phyloP scores from a whole-genome alignment of 352 stramenopile genomes.

The Globisporangium paddicum region DNA sequence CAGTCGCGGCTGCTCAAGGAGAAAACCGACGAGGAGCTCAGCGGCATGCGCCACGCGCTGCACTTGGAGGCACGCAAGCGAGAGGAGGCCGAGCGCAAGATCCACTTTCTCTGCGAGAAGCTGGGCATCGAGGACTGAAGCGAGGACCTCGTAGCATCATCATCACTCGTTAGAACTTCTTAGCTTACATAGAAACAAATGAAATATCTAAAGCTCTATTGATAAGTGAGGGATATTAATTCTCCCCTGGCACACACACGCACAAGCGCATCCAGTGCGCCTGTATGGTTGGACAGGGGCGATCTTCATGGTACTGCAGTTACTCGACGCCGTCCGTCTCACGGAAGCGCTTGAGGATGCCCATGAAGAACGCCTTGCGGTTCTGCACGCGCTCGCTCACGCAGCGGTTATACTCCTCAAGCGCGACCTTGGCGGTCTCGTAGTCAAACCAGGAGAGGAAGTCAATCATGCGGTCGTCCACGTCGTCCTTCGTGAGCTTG shows the following conservation, averaged over 20 bases:
- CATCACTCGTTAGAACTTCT: no score
- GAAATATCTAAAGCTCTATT: constrained; percentile 7
- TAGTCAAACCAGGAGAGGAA: constrained; percentile 89
- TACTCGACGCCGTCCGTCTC: constrained; percentile 76
- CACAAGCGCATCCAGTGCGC: background rate
- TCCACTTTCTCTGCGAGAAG: constrained; percentile 41
- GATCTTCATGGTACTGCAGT: background rate
- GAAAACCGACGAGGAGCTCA: constrained; percentile 26
- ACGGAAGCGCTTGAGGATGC: constrained; percentile 85
- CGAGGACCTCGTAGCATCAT: background rate
- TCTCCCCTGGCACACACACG: background rate
- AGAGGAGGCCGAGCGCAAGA: constrained; percentile 32
- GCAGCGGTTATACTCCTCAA: constrained; percentile 79
- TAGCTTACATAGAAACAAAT: background rate
- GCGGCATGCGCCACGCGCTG: constrained; percentile 20
- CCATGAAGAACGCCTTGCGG: constrained; percentile 88
- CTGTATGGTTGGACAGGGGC: background rate
- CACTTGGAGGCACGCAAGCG: constrained; percentile 29
- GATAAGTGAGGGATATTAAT: background rate
- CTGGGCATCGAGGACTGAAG: constrained; percentile 23
- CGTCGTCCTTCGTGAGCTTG: constrained; percentile 70
- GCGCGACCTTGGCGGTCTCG: constrained; percentile 74
- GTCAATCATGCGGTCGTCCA: constrained; percentile 86
- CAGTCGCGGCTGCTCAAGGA: constrained; percentile 27
- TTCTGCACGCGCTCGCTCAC: constrained; percentile 74